Evolutionary conservation across 129 eudicot species (phyloP), one percentile per base, ranked within the genome.

Genomic region (Lactuca saligna): DNA sequence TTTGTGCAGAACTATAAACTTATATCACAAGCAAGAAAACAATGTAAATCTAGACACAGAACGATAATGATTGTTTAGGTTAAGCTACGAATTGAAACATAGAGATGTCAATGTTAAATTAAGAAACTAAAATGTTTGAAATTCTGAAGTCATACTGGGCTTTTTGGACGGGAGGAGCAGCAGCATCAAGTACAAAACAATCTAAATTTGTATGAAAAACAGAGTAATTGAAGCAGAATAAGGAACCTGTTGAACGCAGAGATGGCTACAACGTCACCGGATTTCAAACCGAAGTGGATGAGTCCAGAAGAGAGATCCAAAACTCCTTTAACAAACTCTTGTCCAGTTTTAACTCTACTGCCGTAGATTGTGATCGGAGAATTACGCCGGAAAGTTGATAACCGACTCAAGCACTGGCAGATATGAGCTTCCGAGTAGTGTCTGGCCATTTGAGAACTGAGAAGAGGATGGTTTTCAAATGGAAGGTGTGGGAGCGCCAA

Each of bases 331-430:
- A 84, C 98, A 56, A 93, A 93, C 68, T 75, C 78, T 16, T 74
- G 68, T 54, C 96, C 92, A 15, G 88, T 89, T 49, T 81, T 84
- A 8, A 72, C 79, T 58, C 90, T 77, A 61, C 55, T 76, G 4
- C 69, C 89, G 59, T 56, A 37, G 16, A 93, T 74, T 4, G 80
- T 83, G 48, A 89, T 71, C 33, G 82, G 70, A 39, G 88, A 79
- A 79, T 78, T 15, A 31, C 83, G 86, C 4, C 85, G 91, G 81
- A 58, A 56, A 57, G 87, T 83, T 58, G 83, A 64, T 44, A 93
- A 50, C 25, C 92, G 85, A 78, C 69, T 86, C 77, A 93, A 71
- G 85, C 96, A 93, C 75, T 86, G 96, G 79, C 96, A 87, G 66
- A 93, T 89, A 75, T 93, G 98, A 58, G 86, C 69, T 55, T 72